Base-by-base conservation (phyloP, 129 eudicot species). In the Chrysanthemum lavandulifolium region DNA sequence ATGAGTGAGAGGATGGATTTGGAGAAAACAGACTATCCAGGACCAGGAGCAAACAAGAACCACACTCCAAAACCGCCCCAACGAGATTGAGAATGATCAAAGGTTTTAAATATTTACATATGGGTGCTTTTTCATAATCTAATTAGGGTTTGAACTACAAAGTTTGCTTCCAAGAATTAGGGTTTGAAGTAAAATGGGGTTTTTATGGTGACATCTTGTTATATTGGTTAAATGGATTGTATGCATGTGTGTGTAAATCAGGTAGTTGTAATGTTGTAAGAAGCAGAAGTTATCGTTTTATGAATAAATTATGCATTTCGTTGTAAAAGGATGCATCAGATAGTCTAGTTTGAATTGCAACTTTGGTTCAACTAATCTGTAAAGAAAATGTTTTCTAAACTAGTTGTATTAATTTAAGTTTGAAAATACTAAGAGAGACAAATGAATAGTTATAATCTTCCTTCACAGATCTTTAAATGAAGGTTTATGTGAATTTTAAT, bases 21-120 rank as follows among this genome's bases (percentile, higher is more conserved):
- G 73, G 85, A 84, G 80, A 80, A 76, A 75, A 84, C 65, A n/a
- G 88, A 84, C 23, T 84, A 84, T 74, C 85, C 88, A 11, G 85
- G 85, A 77, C 81, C 85, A 50, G 85, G 85, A 60, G 85, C 88
- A 40, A 84, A 84, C 73, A 81, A 60, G 60, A 73, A 72, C 45
- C 88, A 84, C 83, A 84, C 85, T 73, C 88, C 88, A 65, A 80
- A 55, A 18, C 85, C 88, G 6, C 87, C 84, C 10, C 81, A 51
- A 47, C 78, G 73, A 0, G 78, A 72, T 36, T 78, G 59, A 78
- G 29, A 64, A 25, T 45, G 56, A 77, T 77, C 48, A 47, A 60
- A 77, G 74, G 36, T 21, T 50, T 27, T 48, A 33, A 18, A 54
- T 63, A 21, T 72, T n/a, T 62, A 52, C 13, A 11, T 52, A 60